These are phyloP conservation scores for Amanita molliuscula DNA, from an alignment of 768 basidiomycete species.

Conservation along the genomic window DNA sequence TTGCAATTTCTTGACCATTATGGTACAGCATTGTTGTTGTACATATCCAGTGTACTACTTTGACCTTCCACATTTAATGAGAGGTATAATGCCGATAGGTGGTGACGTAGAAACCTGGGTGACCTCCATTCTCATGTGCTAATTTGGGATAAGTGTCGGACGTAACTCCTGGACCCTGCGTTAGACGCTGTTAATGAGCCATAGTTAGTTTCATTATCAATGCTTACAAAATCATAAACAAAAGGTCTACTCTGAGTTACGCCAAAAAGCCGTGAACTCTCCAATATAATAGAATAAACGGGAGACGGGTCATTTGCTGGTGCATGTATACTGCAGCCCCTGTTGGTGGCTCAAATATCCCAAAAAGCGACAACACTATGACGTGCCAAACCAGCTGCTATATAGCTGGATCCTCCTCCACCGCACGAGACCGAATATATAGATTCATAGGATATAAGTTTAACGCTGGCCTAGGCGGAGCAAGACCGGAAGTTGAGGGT, in stretches of 20 bases:
- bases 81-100: conserved; percentile 1
- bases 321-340: conserved; percentile 72
- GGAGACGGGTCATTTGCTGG: conserved; percentile 75
- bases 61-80: background rate
- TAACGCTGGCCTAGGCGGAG: conserved; percentile 46
- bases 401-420: conserved; percentile 53
- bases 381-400: conserved; percentile 69
- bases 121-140: conserved; percentile 17
- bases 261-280: conserved; percentile 73
- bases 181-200: background rate
- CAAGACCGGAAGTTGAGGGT: conserved; percentile 11
- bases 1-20: conserved; percentile 2
- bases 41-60: conserved; percentile 1
- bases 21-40: conserved; percentile 4
- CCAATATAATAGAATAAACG: conserved; percentile 63
- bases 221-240: conserved; percentile 62
- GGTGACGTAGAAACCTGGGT: conserved; percentile 5
- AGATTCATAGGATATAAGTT: conserved; percentile 50
- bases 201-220: background rate
- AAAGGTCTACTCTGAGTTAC: conserved; percentile 70
- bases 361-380: conserved; percentile 75
- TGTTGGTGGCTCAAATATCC: conserved; percentile 56
- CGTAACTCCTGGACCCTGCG: conserved; percentile 47
- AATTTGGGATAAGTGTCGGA: conserved; percentile 40
- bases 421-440: conserved; percentile 72